Percentiles rank a stretch among this genome's conserved stretches.
phyloP scores from a whole-genome alignment of 495 filamentous ascomycete genomes.

The Hypoxylon fuscum region DNA sequence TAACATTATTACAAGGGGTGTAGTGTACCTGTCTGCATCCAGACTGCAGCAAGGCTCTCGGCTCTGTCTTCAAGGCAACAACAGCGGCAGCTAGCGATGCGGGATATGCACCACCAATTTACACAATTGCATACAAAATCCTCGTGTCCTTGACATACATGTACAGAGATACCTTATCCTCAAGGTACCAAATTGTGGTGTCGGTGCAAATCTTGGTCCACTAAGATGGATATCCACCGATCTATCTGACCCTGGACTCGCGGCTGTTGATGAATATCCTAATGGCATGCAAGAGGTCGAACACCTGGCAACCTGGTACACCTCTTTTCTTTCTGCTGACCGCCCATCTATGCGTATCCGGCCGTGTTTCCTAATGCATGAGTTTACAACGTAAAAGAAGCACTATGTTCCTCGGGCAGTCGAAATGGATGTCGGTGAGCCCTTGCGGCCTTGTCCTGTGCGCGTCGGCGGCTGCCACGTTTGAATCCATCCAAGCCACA shows the following conservation, averaged over 20 bases:
- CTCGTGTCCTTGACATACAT: too few relatives aligned
- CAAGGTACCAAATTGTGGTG: too few relatives aligned
- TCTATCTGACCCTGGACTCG: conserved; percentile 19
- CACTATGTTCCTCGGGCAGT: conserved; percentile 16
- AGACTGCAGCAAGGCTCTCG: too few relatives aligned
- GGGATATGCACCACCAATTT: too few relatives aligned
- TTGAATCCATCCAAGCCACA: conserved; percentile 24
- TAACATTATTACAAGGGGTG: too few relatives aligned
- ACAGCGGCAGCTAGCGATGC: too few relatives aligned
- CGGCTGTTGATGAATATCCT: too few relatives aligned
- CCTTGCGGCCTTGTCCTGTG: conserved; percentile 3
- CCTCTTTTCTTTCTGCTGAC: conserved; percentile 29
- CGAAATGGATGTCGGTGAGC: conserved; percentile 32
- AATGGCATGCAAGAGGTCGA: conserved; percentile 5
- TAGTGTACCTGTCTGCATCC: too few relatives aligned
- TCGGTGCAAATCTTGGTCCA: conserved; percentile 32
- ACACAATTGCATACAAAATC: too few relatives aligned
- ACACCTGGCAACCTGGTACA: conserved; percentile 4
- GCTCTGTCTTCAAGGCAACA: too few relatives aligned
- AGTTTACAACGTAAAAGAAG: conserved; percentile 16
- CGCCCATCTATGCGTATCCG: conserved; percentile 34
- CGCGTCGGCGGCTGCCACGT: conserved; percentile 30
- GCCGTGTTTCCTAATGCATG: conserved; percentile 25
- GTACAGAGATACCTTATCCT: too few relatives aligned
- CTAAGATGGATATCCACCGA: conserved; percentile 22